These are phyloP conservation scores for Hyaloscypha hepaticicola DNA, from an alignment of 495 filamentous ascomycete species.

Conservation along the genomic window DNA sequence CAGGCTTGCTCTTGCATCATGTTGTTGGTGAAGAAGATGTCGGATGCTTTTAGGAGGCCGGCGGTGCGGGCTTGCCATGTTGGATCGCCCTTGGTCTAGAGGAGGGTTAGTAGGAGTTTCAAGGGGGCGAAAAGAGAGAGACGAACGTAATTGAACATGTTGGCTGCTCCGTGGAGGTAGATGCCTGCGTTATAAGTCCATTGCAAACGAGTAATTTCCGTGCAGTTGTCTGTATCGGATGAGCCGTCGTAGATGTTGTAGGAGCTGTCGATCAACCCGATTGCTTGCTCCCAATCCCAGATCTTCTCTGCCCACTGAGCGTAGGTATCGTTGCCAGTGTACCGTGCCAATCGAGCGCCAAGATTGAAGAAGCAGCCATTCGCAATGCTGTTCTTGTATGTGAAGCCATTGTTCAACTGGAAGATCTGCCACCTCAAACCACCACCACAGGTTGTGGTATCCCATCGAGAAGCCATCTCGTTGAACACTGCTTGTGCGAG, in stretches of 20 bases:
- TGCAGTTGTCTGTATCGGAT: slow-evolving; percentile 49
- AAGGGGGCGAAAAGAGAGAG: background rate
- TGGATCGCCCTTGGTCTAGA: slow-evolving; percentile 46
- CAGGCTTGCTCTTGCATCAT: slow-evolving; percentile 72
- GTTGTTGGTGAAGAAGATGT: slow-evolving; percentile 54
- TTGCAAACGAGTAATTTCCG: slow-evolving; percentile 49
- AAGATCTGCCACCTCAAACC: slow-evolving; percentile 82
- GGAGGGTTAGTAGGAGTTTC: slow-evolving; percentile 23
- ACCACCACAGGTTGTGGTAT: slow-evolving; percentile 62
- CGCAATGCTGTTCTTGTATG: slow-evolving; percentile 70
- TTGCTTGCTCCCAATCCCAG: slow-evolving; percentile 62
- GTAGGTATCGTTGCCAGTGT: slow-evolving; percentile 70
- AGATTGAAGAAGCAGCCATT: slow-evolving; percentile 82
- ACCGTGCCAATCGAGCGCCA: slow-evolving; percentile 66
- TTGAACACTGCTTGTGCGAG: slow-evolving; percentile 82
- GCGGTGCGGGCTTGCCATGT: slow-evolving; percentile 54
- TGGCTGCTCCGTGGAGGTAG: slow-evolving; percentile 64
- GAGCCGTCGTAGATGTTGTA: slow-evolving; percentile 61
- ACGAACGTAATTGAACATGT: slow-evolving; percentile 66
- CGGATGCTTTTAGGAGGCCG: slow-evolving; percentile 50
- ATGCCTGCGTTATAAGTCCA: slow-evolving; percentile 73
- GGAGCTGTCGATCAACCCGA: slow-evolving; percentile 49
- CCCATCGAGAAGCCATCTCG: slow-evolving; percentile 67
- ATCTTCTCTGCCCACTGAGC: slow-evolving; percentile 65
- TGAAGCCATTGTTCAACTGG: slow-evolving; percentile 70